phyloP scores from a whole-genome alignment of 2,329 filamentous ascomycete species.

The Tolypocladium tundrense region DNA sequence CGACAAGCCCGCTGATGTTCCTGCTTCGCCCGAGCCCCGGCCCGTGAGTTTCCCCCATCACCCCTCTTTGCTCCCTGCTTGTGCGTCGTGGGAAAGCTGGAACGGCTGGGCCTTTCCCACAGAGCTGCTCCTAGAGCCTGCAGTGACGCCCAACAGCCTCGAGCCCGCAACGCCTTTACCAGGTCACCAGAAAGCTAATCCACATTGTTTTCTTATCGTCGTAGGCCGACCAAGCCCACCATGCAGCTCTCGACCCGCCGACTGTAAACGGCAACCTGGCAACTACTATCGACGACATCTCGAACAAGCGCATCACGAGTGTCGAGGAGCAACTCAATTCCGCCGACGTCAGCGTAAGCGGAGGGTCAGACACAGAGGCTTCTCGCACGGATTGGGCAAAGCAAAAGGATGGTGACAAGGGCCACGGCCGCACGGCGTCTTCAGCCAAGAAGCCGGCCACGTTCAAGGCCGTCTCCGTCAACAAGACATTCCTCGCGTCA shows the following conservation, averaged over 20 bases:
- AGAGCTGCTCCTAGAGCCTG: background rate
- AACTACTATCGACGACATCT: conserved; percentile 37
- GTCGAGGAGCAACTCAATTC: conserved; percentile 52
- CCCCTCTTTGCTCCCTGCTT: background rate
- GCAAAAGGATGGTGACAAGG: conserved; percentile 45
- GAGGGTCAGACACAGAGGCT: conserved; percentile 67
- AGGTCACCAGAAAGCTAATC: conserved; percentile 13
- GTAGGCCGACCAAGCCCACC: conserved; percentile 27
- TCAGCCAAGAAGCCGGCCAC: conserved; percentile 63
- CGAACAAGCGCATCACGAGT: conserved; percentile 46
- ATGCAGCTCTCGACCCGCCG: conserved; percentile 35
- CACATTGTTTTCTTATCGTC: background rate
- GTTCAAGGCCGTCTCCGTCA: conserved; percentile 80
- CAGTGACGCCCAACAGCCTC: background rate
- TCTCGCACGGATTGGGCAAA: conserved; percentile 48
- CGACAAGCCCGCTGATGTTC: conserved; percentile 43
- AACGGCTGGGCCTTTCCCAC: background rate
- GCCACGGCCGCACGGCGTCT: conserved; percentile 47
- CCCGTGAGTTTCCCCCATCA: conserved; percentile 22
- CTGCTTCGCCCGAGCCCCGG: conserved; percentile 34
- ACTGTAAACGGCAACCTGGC: conserved; percentile 35
- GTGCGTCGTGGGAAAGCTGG: background rate
- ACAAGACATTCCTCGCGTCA: conserved; percentile 71
- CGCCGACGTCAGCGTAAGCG: conserved; percentile 58
- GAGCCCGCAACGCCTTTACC: background rate